phyloP scores from a whole-genome alignment of 2,329 filamentous ascomycete species.

The Blastomyces parvus region DNA sequence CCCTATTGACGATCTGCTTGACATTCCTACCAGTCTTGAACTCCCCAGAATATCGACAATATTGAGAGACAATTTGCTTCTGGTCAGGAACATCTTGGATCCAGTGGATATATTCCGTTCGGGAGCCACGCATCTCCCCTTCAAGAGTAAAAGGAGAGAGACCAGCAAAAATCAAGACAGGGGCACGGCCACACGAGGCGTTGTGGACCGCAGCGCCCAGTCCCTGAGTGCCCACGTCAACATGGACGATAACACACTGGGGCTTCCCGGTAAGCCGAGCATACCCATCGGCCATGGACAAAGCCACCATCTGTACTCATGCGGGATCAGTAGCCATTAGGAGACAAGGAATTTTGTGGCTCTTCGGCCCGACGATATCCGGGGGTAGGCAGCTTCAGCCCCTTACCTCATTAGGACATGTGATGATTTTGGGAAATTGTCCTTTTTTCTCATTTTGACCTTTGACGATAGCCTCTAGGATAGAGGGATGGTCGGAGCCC shows the following conservation, averaged over 20 bases:
- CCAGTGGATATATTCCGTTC: conserved; percentile 81
- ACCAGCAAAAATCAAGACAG: conserved; percentile 69
- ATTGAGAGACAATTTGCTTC: conserved; percentile 70
- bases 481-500: conserved; percentile 57
- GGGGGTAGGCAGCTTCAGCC: not conserved
- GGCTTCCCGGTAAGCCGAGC: conserved; percentile 62
- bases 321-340: conserved; percentile 14
- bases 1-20: conserved; percentile 81
- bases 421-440: conserved; percentile 63
- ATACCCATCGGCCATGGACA: conserved; percentile 77
- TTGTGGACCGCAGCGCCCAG: conserved; percentile 72
- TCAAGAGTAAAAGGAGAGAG: conserved; percentile 67
- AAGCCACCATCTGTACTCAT: conserved; percentile 60
- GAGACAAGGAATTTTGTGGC: not conserved
- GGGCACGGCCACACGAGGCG: conserved; percentile 62
- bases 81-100: conserved; percentile 77
- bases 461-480: conserved; percentile 72
- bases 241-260: conserved; percentile 69
- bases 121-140: conserved; percentile 65
- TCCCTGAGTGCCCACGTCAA: conserved; percentile 73
- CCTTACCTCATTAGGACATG: conserved; percentile 66
- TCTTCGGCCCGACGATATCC: conserved; percentile 11
- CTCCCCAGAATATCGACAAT: conserved; percentile 74
- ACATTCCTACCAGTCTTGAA: conserved; percentile 77
- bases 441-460: conserved; percentile 57